These are phyloP conservation scores for Vicia sativa DNA, from an alignment of 306 rosid genomes.

Conservation along the genomic window DNA sequence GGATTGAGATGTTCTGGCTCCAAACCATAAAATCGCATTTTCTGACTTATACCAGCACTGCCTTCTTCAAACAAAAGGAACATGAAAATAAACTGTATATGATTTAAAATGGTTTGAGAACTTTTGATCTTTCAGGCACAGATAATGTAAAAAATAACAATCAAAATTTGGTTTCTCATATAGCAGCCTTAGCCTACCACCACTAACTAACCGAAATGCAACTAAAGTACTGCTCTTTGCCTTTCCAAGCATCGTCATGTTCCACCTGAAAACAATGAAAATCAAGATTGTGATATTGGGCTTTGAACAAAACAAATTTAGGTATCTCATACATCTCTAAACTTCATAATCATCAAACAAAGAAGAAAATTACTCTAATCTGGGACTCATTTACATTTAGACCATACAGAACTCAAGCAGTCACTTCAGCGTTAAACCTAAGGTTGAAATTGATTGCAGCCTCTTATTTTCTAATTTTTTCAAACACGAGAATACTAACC, in stretches of 20 bases:
- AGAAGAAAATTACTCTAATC: not conserved
- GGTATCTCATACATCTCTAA: constrained; percentile 1
- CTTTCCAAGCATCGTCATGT: constrained; percentile 46
- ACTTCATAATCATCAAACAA: not conserved
- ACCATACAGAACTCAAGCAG: not conserved
- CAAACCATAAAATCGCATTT: not conserved
- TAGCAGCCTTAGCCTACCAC: not conserved
- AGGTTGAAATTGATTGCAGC: constrained; percentile 12
- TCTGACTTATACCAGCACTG: constrained; percentile 10
- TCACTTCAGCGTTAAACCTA: not conserved
- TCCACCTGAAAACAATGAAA: constrained; percentile 46
- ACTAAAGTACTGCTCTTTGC: too few relatives aligned
- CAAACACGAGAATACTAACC: constrained; percentile 4
- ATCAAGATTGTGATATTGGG: constrained; percentile 18
- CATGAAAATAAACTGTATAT: not conserved
- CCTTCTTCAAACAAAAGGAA: constrained; percentile 21
- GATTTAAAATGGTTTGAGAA: not conserved
- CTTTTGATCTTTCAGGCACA: not conserved
- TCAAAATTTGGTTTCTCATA: not conserved
- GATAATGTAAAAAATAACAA: constrained; percentile 21
- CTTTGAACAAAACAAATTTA: not conserved
- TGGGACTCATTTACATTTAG: not conserved
- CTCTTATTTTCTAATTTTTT: not conserved
- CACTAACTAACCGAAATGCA: too few relatives aligned
- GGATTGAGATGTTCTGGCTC: constrained; percentile 17